Conservation (phyloP, 495 filamentous ascomycete species). For the Podospora australis region DNA sequence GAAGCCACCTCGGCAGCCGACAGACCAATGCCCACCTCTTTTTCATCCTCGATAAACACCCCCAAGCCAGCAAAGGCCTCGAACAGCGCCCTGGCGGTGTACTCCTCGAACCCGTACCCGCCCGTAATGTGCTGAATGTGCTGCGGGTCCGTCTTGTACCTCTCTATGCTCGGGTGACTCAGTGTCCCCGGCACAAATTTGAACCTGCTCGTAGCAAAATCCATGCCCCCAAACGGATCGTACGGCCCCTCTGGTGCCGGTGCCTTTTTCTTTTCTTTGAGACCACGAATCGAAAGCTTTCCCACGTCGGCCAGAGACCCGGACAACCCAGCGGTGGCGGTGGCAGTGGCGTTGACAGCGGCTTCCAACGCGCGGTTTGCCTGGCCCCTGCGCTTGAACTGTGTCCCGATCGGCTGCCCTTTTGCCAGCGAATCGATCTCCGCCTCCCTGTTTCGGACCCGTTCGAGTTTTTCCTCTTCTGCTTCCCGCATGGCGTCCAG, state of each 20-base stretch:
- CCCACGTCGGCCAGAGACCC: slow-evolving; percentile 22
- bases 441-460: slow-evolving; percentile 39
- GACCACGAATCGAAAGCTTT: slow-evolving; percentile 62
- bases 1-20: slow-evolving; percentile 26
- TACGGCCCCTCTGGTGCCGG: slow-evolving; percentile 53
- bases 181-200: slow-evolving; percentile 57
- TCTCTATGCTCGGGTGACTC: slow-evolving; percentile 48
- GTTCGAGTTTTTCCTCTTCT: slow-evolving; percentile 47
- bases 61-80: slow-evolving; percentile 89
- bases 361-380: slow-evolving; percentile 21
- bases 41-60: slow-evolving; percentile 73
- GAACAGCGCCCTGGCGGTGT: slow-evolving; percentile 68
- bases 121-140: slow-evolving; percentile 58
- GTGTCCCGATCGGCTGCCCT: slow-evolving; percentile 49
- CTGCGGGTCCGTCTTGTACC: slow-evolving; percentile 15
- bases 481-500: slow-evolving; percentile 55
- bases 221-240: slow-evolving; percentile 79
- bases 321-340: not conserved
- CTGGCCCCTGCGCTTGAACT: slow-evolving; percentile 61
- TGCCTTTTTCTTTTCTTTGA: slow-evolving; percentile 53
- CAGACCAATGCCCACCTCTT: slow-evolving; percentile 33
- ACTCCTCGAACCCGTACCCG: slow-evolving; percentile 76
- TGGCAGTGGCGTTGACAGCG: not conserved
- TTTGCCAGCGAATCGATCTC: slow-evolving; percentile 44
- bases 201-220: slow-evolving; percentile 62